Evolutionary conservation across 192 early-diverging fungal species (phyloP), one percentile per base, ranked within the genome.

Genomic region (Mortierella antarctica): DNA sequence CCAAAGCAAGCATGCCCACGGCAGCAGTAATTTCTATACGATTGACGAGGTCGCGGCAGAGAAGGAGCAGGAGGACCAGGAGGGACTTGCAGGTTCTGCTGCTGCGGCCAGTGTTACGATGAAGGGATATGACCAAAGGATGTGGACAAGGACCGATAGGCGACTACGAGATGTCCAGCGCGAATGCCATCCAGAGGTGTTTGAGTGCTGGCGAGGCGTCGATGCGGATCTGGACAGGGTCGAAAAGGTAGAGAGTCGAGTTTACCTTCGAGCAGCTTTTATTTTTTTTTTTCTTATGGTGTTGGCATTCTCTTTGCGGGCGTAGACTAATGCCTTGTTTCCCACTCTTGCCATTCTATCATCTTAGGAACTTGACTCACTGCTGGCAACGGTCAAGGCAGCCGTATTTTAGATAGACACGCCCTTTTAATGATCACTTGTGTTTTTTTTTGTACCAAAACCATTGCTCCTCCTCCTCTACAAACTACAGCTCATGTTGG

Each of bases 221-320:
- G 77, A 80, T 18, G 77, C 70, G 13, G 77, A 80, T 72, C 57
- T 80, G 18, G 77, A 80, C 52, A 80, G 72, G 61, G 77, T 80
- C 60, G 77, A 72, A 62, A 63, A 62, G 64, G 75, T 79, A 79
- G 49, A 64, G 60, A 4, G 41, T 20, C 56, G 6, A 42, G 14
- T 41, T 20, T 20, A 3, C 14, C 31, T 51, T 48, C 39, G 2
- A n/a, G 7, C 31, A 31, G 31, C 31, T 39, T 9, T 41, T 39
- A 17, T 21, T 39, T 12, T 23, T 41, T 53, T 53, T 61, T 40
- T 53, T n/a, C 18, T 14, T 62, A 59, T 62, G 14, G 10, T 42
- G 6, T 40, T 18, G 31, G 4, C 41, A 8, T 5, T 45, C 11
- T 47, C 1, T 46, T 39, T 13, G 10, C 5, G 6, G 10, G 21